These are phyloP conservation scores for Thelephora ganbajun DNA, from an alignment of 768 basidiomycete species.

Conservation along the genomic window DNA sequence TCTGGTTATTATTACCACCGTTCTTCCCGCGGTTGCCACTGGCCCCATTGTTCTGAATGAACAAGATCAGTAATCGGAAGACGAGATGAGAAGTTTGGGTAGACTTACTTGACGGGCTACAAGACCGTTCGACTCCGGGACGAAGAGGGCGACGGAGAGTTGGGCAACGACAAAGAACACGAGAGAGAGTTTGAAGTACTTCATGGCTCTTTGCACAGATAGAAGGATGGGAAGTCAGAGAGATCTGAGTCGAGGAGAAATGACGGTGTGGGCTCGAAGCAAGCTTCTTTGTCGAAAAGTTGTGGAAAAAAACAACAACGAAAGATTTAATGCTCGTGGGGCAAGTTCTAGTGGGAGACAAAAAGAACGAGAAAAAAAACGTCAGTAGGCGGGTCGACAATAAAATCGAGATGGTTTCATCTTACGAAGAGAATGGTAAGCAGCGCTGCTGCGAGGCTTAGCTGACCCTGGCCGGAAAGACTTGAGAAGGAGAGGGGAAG, in stretches of 20 bases:
- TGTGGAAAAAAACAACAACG: conserved; percentile 2
- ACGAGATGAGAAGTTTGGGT: not conserved
- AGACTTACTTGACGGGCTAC: too few relatives aligned
- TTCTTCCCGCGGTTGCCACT: not conserved
- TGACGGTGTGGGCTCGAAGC: conserved; percentile 11
- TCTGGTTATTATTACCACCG: too few relatives aligned
- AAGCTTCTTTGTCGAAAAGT: conserved; percentile 3
- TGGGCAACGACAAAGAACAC: conserved; percentile 27
- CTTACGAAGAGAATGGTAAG: conserved; percentile 14
- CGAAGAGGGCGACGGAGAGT: not conserved
- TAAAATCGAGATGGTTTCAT: conserved; percentile 8
- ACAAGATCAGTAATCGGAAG: not conserved
- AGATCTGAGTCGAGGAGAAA: conserved; percentile 13
- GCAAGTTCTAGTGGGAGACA: conserved; percentile 16
- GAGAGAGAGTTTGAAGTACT: conserved; percentile 26
- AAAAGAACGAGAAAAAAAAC: conserved; percentile 18
- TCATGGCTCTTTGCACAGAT: conserved; percentile 28
- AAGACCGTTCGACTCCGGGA: not conserved
- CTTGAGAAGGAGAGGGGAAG: conserved; percentile 10
- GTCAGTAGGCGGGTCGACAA: not conserved
- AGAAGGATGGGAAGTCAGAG: conserved; percentile 12
- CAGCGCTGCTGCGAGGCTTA: conserved; percentile 39
- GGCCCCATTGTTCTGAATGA: not conserved
- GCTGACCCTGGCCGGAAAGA: conserved; percentile 13
- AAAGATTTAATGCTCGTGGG: conserved; percentile 10